Percentiles rank a stretch among this genome's conserved stretches.
phyloP scores from a whole-genome alignment of 164 flowering plant genomes.

The Liquidambar formosana region DNA sequence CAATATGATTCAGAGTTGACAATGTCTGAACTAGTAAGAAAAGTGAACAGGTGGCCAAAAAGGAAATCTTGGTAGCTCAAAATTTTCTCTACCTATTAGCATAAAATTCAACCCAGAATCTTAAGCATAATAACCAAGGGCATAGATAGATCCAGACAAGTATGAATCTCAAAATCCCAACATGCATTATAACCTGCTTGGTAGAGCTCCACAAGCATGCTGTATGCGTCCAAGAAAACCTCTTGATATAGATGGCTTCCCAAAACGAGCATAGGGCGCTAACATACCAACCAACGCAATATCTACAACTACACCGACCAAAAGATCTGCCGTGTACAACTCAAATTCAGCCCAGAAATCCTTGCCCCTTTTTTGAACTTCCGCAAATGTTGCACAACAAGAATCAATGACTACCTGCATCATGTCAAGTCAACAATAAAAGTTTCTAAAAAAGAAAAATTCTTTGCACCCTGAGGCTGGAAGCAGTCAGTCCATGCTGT shows the following conservation, averaged over 20 bases:
- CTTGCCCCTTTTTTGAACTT: constrained; percentile 90
- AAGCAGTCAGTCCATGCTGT: not conserved
- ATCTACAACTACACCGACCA: constrained; percentile 81
- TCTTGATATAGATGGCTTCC: constrained; percentile 56
- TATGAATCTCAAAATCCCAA: not conserved
- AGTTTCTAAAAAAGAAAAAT: not conserved
- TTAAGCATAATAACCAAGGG: no score
- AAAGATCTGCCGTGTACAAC: constrained; percentile 81
- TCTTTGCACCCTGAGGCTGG: not conserved
- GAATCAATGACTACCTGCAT: constrained; percentile 90
- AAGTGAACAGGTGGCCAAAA: no score
- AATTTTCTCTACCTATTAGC: no score
- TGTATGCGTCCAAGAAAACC: constrained; percentile 69
- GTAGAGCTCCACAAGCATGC: constrained; percentile 66
- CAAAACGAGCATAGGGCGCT: constrained; percentile 91
- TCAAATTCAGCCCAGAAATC: constrained; percentile 98
- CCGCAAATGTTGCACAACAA: constrained; percentile 96
- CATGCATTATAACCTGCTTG: constrained; percentile 66
- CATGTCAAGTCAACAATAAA: not conserved
- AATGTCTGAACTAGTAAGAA: no score
- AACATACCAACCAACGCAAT: constrained; percentile 88
- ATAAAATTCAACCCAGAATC: no score
- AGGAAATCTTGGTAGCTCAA: no score
- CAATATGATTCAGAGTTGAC: no score
- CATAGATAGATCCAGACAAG: no score